Conservation (phyloP, 768 basidiomycete species). For the Suillus fuscotomentosus region DNA sequence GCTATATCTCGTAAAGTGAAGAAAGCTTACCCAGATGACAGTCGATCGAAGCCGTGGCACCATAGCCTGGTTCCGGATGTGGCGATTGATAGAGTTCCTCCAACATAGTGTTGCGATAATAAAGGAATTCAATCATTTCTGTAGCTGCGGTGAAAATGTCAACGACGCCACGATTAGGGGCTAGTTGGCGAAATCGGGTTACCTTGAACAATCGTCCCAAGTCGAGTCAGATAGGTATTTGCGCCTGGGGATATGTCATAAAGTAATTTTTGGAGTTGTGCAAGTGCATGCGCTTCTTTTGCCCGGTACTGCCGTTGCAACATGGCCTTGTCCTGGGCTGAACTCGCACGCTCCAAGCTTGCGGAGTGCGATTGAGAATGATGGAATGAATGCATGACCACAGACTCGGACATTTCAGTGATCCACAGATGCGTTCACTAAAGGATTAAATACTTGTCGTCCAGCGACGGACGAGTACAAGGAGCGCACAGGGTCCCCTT, state of each 20-base stretch:
- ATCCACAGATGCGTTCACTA: not conserved
- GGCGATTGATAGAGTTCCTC: not conserved
- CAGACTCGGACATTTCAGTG: not conserved
- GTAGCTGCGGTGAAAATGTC: not conserved
- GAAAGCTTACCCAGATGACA: not conserved
- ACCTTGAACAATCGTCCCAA: not conserved
- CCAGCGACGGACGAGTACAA: not conserved
- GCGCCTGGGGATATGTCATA: not conserved
- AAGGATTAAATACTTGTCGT: not conserved
- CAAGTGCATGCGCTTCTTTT: not conserved
- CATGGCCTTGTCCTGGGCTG: not conserved
- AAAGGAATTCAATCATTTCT: not conserved
- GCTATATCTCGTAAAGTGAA: not conserved
- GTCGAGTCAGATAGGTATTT: not conserved
- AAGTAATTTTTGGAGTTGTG: not conserved
- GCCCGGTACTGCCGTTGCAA: constrained; percentile 1
- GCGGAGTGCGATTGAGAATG: not conserved
- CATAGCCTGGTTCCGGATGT: not conserved
- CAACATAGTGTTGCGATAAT: not conserved
- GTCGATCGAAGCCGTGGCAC: not conserved
- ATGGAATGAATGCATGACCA: not conserved
- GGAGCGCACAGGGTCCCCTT: not conserved
- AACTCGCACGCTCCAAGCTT: not conserved
- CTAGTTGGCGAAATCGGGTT: not conserved
- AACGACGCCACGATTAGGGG: not conserved